These are phyloP conservation scores for Neurospora discreta DNA, from an alignment of 495 filamentous ascomycete genomes.

Conservation along the genomic window DNA sequence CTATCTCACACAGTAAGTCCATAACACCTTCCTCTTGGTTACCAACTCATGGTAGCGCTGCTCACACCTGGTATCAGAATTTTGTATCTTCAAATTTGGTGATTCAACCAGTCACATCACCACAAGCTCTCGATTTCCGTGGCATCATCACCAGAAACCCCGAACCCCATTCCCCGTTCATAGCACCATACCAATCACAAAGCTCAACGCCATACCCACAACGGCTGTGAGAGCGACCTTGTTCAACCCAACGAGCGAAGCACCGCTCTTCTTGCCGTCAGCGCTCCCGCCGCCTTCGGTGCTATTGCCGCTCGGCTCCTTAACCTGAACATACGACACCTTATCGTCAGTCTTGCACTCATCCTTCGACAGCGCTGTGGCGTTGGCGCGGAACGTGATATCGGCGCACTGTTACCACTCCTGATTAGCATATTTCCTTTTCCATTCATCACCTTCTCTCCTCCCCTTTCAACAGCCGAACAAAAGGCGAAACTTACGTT, in stretches of 20 bases:
- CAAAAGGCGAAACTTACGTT: slow-evolving; percentile 36
- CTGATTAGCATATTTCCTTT: background rate
- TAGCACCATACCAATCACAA: slow-evolving; percentile 24
- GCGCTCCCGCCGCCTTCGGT: slow-evolving; percentile 1
- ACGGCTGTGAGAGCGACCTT: slow-evolving; percentile 38
- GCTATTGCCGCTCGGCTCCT: slow-evolving; percentile 1
- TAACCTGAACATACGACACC: slow-evolving; percentile 12
- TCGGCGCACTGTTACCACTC: slow-evolving; percentile 45
- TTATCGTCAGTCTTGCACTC: slow-evolving; percentile 39
- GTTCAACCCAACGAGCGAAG: slow-evolving; percentile 6
- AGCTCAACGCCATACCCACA: slow-evolving; percentile 42
- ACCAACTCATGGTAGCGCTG: background rate
- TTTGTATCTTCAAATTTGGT: background rate
- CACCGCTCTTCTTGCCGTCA: slow-evolving; percentile 3
- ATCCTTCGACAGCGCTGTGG: slow-evolving; percentile 24
- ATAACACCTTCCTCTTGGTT: background rate
- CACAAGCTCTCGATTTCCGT: background rate
- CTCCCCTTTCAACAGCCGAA: background rate
- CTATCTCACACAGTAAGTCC: background rate
- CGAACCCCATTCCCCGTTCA: slow-evolving; percentile 1
- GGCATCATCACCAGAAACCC: background rate
- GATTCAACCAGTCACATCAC: background rate
- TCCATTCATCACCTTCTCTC: background rate
- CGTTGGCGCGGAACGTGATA: slow-evolving; percentile 42
- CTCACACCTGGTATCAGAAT: background rate